phyloP scores from a whole-genome alignment of 1,284 basidiomycete species.

The Dichomitus squalens region DNA sequence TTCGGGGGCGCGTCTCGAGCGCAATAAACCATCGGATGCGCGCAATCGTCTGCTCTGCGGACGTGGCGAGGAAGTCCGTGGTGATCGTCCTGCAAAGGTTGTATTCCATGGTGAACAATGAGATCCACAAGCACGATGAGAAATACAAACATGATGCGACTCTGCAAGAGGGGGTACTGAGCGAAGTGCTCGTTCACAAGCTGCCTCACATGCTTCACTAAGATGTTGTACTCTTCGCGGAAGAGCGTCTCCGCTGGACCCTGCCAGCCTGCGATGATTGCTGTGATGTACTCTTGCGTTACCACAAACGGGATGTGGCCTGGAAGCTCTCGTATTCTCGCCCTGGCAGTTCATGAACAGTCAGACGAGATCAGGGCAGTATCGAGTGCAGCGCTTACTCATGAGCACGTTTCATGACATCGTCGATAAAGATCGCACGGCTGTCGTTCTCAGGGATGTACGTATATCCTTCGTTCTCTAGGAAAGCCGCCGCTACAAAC shows the following conservation, averaged over 20 bases:
- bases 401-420: conserved; percentile 51
- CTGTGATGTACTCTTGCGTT: conserved; percentile 49
- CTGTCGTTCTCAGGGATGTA: conserved; percentile 10
- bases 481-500: conserved; percentile 38
- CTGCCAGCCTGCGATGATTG: conserved; percentile 51
- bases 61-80: conserved; percentile 47
- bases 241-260: conserved; percentile 52
- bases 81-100: conserved; percentile 43
- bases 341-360: conserved; percentile 38
- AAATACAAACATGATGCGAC: conserved; percentile 51
- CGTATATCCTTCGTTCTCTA: conserved; percentile 40
- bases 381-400: conserved; percentile 38
- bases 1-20: conserved; percentile 36
- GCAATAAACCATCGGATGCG: conserved; percentile 38
- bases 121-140: neutral
- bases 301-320: conserved; percentile 67
- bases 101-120: neutral
- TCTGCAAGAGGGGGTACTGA: conserved; percentile 54
- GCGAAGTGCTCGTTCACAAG: conserved; percentile 52
- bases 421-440: conserved; percentile 52
- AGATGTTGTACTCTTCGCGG: conserved; percentile 40
- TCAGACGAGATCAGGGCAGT: neutral
- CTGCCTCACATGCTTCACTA: conserved; percentile 42
- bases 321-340: conserved; percentile 69
- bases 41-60: conserved; percentile 41